Conservation (phyloP, 2,329 filamentous ascomycete genomes). For the Gaeumannomyces tritici region DNA sequence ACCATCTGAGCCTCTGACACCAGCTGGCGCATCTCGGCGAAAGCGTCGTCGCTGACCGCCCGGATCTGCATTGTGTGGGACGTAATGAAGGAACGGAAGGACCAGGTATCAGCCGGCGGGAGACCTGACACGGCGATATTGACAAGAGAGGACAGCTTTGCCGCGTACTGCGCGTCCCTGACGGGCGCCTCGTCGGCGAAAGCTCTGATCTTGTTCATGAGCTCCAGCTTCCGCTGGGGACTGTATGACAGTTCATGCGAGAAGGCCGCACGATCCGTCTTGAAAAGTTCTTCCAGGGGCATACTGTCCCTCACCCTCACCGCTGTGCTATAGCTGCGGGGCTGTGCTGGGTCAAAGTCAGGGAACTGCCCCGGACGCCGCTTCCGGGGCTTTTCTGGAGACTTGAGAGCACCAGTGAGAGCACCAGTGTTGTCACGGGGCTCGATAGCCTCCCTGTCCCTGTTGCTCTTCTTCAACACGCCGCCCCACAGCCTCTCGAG, state of each 20-base stretch:
- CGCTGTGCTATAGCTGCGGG: not conserved
- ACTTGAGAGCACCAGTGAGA: not conserved
- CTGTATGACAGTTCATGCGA: not conserved
- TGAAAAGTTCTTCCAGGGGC: not conserved
- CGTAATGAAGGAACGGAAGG: not conserved
- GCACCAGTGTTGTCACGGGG: not conserved
- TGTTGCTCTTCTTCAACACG: conserved; percentile 21
- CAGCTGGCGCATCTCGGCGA: conserved; percentile 14
- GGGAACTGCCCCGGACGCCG: not conserved
- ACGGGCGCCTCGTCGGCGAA: not conserved
- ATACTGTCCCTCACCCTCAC: not conserved
- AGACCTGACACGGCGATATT: conserved; percentile 16
- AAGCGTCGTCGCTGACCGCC: not conserved
- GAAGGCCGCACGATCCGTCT: not conserved
- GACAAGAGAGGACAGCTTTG: not conserved
- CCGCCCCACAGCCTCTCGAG: conserved; percentile 43
- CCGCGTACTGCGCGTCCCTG: not conserved
- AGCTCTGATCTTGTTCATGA: not conserved
- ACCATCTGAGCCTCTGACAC: conserved; percentile 28
- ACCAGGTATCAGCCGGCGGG: conserved; percentile 21
- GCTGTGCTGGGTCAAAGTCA: not conserved
- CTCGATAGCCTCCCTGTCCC: conserved; percentile 4
- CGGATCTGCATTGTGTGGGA: conserved; percentile 12
- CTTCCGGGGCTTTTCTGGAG: not conserved
- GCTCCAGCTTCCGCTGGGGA: not conserved